Conservation (phyloP, 2,329 filamentous ascomycete species). For the Endoconidiophora laricicola region DNA sequence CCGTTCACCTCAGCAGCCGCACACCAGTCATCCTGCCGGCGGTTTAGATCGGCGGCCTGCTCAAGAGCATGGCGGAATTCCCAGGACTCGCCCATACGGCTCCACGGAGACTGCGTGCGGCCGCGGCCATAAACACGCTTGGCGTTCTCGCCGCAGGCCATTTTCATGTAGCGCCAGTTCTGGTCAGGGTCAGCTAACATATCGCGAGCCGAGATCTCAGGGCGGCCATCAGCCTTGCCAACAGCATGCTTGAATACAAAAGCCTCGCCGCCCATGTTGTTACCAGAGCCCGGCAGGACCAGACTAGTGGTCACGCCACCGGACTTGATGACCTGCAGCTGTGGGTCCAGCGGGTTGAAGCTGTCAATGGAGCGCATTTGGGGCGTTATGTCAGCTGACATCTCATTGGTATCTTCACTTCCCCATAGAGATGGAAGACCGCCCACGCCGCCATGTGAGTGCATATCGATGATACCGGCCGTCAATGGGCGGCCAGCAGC, state of each 20-base stretch:
- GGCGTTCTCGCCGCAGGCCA: slow-evolving; percentile 58
- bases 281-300: slow-evolving; percentile 51
- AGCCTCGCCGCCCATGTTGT: slow-evolving; percentile 57
- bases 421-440: slow-evolving; percentile 38
- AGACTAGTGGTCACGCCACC: slow-evolving; percentile 56
- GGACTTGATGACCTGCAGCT: slow-evolving; percentile 53
- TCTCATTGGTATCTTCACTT: slow-evolving; percentile 45
- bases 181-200: slow-evolving; percentile 50
- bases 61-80: slow-evolving; percentile 53
- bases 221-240: slow-evolving; percentile 39
- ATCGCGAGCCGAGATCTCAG: slow-evolving; percentile 45
- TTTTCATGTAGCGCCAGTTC: slow-evolving; percentile 57
- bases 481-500: slow-evolving; percentile 46
- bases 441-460: slow-evolving; percentile 47
- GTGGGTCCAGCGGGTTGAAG: slow-evolving; percentile 44
- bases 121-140: slow-evolving; percentile 42
- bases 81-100: slow-evolving; percentile 52
- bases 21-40: slow-evolving; percentile 53
- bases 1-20: slow-evolving; percentile 34
- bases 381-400: slow-evolving; percentile 46
- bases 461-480: slow-evolving; percentile 54
- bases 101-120: slow-evolving; percentile 38
- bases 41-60: slow-evolving; percentile 38
- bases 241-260: slow-evolving; percentile 53
- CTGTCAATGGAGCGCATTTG: slow-evolving; percentile 52